phyloP scores from a whole-genome alignment of 1,284 basidiomycete species.

The Coniferiporia sulphurascens region DNA sequence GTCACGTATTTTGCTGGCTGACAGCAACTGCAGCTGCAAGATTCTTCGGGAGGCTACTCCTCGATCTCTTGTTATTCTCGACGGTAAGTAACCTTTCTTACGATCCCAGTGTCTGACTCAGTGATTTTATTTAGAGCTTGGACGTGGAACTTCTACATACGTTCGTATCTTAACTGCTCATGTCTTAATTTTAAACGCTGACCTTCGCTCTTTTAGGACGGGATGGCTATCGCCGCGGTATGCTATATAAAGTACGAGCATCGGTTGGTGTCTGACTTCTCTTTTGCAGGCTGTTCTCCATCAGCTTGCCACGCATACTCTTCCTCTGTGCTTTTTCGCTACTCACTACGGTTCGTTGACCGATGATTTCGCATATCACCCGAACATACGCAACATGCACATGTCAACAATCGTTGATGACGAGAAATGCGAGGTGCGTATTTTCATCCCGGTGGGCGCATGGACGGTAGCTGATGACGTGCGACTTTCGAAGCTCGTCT shows the following conservation, averaged over 20 bases:
- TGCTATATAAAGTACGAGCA: conserved; percentile 23
- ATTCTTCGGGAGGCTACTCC: conserved; percentile 89
- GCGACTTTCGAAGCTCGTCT: conserved; percentile 58
- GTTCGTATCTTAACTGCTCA: conserved; percentile 41
- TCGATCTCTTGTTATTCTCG: conserved; percentile 89
- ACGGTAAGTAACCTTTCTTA: conserved; percentile 51
- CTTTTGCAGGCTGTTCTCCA: conserved; percentile 76
- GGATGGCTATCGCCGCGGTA: conserved; percentile 91
- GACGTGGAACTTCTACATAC: conserved; percentile 82
- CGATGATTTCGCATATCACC: conserved; percentile 85
- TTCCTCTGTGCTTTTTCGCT: conserved; percentile 82
- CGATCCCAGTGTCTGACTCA: conserved; percentile 1
- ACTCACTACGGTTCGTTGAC: conserved; percentile 87
- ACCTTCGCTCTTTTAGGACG: conserved; percentile 57
- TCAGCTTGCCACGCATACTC: conserved; percentile 84
- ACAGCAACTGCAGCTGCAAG: conserved; percentile 59
- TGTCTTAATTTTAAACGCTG: conserved; percentile 17
- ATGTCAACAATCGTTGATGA: conserved; percentile 94
- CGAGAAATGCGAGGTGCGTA: conserved; percentile 71
- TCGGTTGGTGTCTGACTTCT: conserved; percentile 13
- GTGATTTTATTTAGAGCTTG: conserved; percentile 59
- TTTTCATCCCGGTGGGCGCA: neutral
- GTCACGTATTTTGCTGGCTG: conserved; percentile 4
- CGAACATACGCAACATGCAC: conserved; percentile 90
- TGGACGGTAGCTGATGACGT: conserved; percentile 4